Base-by-base conservation (phyloP, 257 asterid genomes). In the Salvia miltiorrhiza region DNA sequence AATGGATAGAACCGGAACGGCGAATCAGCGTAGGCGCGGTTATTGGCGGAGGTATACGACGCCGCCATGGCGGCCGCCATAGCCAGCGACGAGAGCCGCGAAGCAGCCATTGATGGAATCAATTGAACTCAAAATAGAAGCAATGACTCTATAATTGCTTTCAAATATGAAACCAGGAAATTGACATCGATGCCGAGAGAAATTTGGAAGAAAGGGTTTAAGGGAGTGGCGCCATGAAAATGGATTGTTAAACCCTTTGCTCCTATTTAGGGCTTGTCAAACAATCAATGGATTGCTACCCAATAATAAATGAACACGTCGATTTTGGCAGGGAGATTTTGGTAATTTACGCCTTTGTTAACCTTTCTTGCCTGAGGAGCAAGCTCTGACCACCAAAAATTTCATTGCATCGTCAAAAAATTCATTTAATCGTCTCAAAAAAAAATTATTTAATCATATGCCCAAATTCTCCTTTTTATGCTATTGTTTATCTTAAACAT, bases 1-100 rank as follows among this genome's bases (percentile, higher is more conserved):
- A 87, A 86, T 0, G 92, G 88, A 52, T 20, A 30, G 65, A 90
- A 88, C 20, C 95, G 85, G 69, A 77, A 86, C 4, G 65, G 65
- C 9, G 76, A 66, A 73, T 84, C 86, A 0, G 92, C 96, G 61
- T 76, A 73, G 0, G 85, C 81, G 58, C 50, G 39, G 65, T 77
- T 71, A 59, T 74, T 49, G 77, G 61, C 54, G 8, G 86, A 30
- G 73, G 84, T 74, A 60, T 48, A 84, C 4, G 89, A 63, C 16
- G 83, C 76, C 62, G 87, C 85, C 45, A 77, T 28, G 48, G 81
- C 87, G 9, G 80, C 77, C 50, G 82, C 87, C 76, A 79, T 53
- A 33, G 79, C 88, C 78, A 81, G 43, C 12, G 91, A 78, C 59
- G 88, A 59, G 54, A 83, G 71, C 55, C 79, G 82, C 19, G 90